Base-by-base conservation (phyloP, 2,329 filamentous ascomycete species). In the Ceratocystis lukuohia region DNA sequence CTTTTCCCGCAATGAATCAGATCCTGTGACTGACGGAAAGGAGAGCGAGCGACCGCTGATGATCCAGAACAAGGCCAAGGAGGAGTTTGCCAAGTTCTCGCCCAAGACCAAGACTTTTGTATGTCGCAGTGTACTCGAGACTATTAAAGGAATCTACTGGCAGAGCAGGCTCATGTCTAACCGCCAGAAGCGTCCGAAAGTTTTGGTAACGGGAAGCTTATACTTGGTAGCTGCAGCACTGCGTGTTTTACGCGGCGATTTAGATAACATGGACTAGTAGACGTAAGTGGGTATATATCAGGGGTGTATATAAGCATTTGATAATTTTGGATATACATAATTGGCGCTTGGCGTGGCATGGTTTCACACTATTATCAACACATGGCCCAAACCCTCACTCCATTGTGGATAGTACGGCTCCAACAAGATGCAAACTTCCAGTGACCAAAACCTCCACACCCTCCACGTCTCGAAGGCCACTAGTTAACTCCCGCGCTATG, bases 151-250 rank as follows among this genome's bases (percentile, higher is more conserved):
- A 68, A 84, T 84, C 3, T 80, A 82, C 68, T 74, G 71, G 17
- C 71, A 80, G 10, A 71, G 71, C 1, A 25, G 30, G 46, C n/a
- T 46, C 57, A 53, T 46, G 62, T 44, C 65, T 74, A 74, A 72
- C 68, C 48, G 68, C 68, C 65, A 64, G 63, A 70, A 73, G 2
- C 79, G 79, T 62, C 78, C 84, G 17, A 83, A 85, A 73, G 84
- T 87, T 0, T 76, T 96, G 65, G 86, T 90, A 8, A 96, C 91
- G 15, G 91, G 91, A 1, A 95, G 90, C 74, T 76, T 96, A 72
- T 88, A 96, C 78, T 80, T 96, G 48, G 90, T 92, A 0, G 91
- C 91, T 6, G 89, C 88, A 10, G 78, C 91, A 59, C 77, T 96
- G 64, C 61, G 64, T 62, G 64, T 64, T 7, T 48, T 69, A 41